Base-by-base conservation (phyloP, 495 filamentous ascomycete species). In the Acidomyces sp. region DNA sequence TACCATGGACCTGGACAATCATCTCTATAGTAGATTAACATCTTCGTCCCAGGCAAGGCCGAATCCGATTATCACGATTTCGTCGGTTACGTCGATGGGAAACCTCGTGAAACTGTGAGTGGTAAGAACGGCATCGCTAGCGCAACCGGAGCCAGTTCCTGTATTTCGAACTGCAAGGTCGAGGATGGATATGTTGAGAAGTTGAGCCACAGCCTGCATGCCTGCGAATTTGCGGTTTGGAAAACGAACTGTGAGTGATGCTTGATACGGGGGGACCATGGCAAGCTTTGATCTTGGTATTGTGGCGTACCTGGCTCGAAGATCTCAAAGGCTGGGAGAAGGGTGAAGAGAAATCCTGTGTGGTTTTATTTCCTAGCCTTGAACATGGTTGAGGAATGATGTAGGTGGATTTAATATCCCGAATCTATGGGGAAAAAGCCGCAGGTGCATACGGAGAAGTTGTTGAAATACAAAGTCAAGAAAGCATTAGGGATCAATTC, bases 111-210 rank as follows among this genome's bases (percentile, higher is more conserved):
- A 61, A 21, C 45, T 52, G 7, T 43, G 45, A 30, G 56, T 45
- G 44, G 46, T 57, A 29, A 59, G 45, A 11, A 59, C 30, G 24
- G 57, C 56, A 15, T 55, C 56, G 6, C 31, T 27, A 1, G 55
- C 41, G 2, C 55, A 58, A 18, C 41, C 47, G 22, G 44, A 47
- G 13, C 57, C 57, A 33, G 48, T 52, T 21, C 57, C 55, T 9
- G 47, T 47, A 29, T 41, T 43, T n/a, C 57, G 49, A 3, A 61
- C 32, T 11, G 45, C 44, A 35, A 61, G 55, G 21, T 59, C 56
- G 11, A 61, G 45, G 12, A 51, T 35, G 3, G 56, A 51, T 13
- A 47, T 39, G 37, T 48, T 53, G 16, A 61, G 47, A 6, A 28
- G 32, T 15, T 41, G 44, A n/a, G 55, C 46, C 10, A 57, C 41